These are phyloP conservation scores for Peronospora tabacina DNA, from an alignment of 352 stramenopile genomes.

Conservation along the genomic window DNA sequence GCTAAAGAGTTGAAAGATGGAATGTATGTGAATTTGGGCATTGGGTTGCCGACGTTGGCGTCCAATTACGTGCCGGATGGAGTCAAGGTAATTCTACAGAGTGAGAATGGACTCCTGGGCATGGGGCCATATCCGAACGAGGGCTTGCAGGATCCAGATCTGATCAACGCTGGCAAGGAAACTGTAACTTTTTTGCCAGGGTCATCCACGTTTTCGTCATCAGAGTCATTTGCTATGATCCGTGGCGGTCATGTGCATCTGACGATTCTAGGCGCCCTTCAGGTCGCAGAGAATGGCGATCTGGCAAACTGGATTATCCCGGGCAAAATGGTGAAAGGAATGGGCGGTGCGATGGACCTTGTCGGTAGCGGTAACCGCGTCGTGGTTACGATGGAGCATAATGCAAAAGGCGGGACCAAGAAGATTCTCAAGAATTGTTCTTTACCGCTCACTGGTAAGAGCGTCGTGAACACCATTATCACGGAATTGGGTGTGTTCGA, in stretches of 20 bases:
- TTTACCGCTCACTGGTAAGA: conserved; percentile 91
- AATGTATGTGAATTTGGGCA: conserved; percentile 97
- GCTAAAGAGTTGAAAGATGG: conserved; percentile 86
- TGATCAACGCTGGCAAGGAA: conserved; percentile 97
- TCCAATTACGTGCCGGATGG: conserved; percentile 92
- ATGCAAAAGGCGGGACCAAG: conserved; percentile 87
- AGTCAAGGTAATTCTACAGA: conserved; percentile 93
- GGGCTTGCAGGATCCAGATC: conserved; percentile 87
- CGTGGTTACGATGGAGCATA: conserved; percentile 97
- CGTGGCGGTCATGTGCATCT: conserved; percentile 92
- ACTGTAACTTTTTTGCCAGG: conserved; percentile 90
- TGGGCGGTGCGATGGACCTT: conserved; percentile 97
- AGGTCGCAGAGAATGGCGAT: conserved; percentile 91
- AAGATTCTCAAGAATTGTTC: conserved; percentile 93
- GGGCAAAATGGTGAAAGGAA: conserved; percentile 95
- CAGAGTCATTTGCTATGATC: conserved; percentile 96
- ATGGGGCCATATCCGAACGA: conserved; percentile 89
- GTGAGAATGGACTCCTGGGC: conserved; percentile 93
- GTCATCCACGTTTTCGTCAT: conserved; percentile 92
- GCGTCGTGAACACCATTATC: conserved; percentile 91
- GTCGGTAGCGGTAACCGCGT: conserved; percentile 90
- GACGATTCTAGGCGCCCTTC: conserved; percentile 93
- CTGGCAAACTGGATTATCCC: conserved; percentile 95
- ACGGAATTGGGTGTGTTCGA: conserved; percentile 89
- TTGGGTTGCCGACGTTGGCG: conserved; percentile 92